Evolutionary conservation across 805 yeast genomes (phyloP), one percentile per base, ranked within the genome.

Genomic region (Clavispora fructus): DNA sequence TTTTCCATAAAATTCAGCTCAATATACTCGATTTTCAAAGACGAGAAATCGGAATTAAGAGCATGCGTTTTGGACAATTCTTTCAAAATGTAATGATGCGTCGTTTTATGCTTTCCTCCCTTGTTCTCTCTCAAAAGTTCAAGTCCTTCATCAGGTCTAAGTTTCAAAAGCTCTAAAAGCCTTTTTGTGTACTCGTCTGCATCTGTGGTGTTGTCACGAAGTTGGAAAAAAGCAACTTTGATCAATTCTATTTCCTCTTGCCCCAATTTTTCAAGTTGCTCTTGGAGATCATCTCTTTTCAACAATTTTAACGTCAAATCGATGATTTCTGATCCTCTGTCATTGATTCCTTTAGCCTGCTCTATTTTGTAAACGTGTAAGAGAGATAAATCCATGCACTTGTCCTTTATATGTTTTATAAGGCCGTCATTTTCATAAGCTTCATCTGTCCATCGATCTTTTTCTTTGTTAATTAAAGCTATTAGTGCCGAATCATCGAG

Each of bases 11-110:
- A 62, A 0, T 60, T 41, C 19, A 63, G 56, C 48, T 71, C 75
- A 17, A 68, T 50, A 40, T 63, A 63, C 35, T 71, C 75, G 12
- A 68, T 56, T 43, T 63, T 66, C 11, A 71, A 58, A 1, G 54
- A 48, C 0, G 66, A 48, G 45, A 68, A 63, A 28, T 54, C 62
- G 12, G 54, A 33, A 33, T 58, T 63, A 25, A 58, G 51, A 10
- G 47, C 43, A 14, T 53, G 45, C 2, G 59, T 51, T 23, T 53
- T 49, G 6, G 66, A 48, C 1, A 68, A 44, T 37, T 68, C 68
- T 30, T 59, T 52, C 53, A 71, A 51, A 19, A 71, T 67, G 11
- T 52, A 51, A 40, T 56, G 58, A 48, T 69, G 69, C 6, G 64
- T 61, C 4, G 51, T 48, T 35, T 53, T 58, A 43, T 58, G 63